These are phyloP conservation scores for Trametes gibbosa DNA, from an alignment of 768 basidiomycete species.

Conservation along the genomic window DNA sequence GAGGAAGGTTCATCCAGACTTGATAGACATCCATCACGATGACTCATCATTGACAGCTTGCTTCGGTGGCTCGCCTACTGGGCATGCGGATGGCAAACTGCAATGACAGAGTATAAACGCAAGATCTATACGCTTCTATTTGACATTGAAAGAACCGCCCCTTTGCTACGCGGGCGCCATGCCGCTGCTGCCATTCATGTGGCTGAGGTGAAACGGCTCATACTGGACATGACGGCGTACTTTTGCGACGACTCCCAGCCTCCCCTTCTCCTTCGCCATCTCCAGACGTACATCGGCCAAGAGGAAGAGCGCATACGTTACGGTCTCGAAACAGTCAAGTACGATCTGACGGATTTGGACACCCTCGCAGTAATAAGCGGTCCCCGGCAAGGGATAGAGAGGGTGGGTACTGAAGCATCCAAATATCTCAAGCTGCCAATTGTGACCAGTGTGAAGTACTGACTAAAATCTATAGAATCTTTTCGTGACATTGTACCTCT, in stretches of 20 bases:
- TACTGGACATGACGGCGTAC: neutral
- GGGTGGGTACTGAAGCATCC: conserved; percentile 16
- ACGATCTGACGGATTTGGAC: conserved; percentile 30
- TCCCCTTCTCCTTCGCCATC: conserved; percentile 19
- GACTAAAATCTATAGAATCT: conserved; percentile 26
- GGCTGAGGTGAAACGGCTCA: neutral
- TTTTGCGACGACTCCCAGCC: neutral
- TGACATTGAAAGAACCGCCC: neutral
- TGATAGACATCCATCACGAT: no score
- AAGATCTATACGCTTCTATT: conserved; percentile 15
- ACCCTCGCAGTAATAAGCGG: conserved; percentile 31
- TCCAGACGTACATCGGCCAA: conserved; percentile 22
- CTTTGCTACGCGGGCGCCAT: neutral
- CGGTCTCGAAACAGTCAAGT: conserved; percentile 29
- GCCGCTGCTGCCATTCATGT: neutral
- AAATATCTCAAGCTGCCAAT: neutral
- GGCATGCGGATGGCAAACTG: conserved; percentile 29
- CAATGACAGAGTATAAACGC: conserved; percentile 8
- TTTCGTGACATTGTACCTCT: conserved; percentile 33
- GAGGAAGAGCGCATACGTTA: conserved; percentile 27
- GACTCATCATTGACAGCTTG: conserved; percentile 15
- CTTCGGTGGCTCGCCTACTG: conserved; percentile 34
- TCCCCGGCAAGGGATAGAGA: conserved; percentile 30
- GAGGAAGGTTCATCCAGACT: conserved; percentile 21
- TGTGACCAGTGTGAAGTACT: no score